Percentiles rank a stretch among this genome's conserved stretches.
Conservation (phyloP, 371 early-diverging fungal genomes). For the Basidiobolus meristosporus region DNA sequence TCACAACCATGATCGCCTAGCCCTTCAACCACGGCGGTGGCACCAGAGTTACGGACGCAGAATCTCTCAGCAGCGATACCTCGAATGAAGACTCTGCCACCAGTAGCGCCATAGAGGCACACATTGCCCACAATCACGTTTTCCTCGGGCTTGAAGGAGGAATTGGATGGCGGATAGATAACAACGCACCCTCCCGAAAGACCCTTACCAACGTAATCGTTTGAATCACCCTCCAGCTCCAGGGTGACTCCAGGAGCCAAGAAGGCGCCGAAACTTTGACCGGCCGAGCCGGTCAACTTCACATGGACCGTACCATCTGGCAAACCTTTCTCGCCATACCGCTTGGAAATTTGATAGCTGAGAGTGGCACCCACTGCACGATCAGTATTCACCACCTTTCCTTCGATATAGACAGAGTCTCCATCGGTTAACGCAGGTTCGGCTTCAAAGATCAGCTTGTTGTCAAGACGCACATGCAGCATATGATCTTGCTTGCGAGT, state of each 20-base stretch:
- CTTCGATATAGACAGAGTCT: conserved; percentile 31
- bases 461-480: conserved; percentile 67
- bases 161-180: conserved; percentile 69
- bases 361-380: conserved; percentile 83
- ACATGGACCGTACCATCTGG: conserved; percentile 71
- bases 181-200: conserved; percentile 80
- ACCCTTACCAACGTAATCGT: conserved; percentile 97
- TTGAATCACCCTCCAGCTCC: conserved; percentile 89
- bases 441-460: conserved; percentile 60
- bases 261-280: conserved; percentile 92
- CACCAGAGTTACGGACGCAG: conserved; percentile 94
- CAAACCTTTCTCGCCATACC: conserved; percentile 66
- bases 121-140: conserved; percentile 93
- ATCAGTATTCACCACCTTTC: conserved; percentile 79
- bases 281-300: conserved; percentile 81
- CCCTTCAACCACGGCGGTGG: conserved; percentile 87
- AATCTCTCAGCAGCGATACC: conserved; percentile 95
- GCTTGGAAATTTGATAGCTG: conserved; percentile 69
- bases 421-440: conserved; percentile 42
- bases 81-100: conserved; percentile 76
- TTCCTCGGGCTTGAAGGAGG: conserved; percentile 55
- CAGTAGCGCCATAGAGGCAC: conserved; percentile 91
- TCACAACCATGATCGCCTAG: conserved; percentile 97
- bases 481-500: conserved; percentile 70
- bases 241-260: conserved; percentile 77